A percentile compares a stretch with the other conserved stretches of the same genome.
Conservation (phyloP, 371 early-diverging fungal species). For the Dipsacomyces acuminosporus region DNA sequence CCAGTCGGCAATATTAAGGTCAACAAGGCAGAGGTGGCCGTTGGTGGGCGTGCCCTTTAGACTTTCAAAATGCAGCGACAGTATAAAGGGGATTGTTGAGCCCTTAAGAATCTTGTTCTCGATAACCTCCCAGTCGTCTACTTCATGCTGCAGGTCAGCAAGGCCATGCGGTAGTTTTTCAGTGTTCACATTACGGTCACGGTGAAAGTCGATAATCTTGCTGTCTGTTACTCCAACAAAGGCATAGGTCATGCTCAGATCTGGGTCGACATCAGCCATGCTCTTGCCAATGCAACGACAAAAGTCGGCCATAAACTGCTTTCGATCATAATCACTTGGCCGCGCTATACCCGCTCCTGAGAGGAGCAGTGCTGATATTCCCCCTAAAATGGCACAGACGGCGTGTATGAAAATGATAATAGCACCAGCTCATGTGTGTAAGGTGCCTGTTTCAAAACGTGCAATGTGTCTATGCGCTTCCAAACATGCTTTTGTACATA, state of each 20-base stretch:
- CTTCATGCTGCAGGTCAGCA: conserved; percentile 35
- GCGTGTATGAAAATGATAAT: neutral
- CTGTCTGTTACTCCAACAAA: conserved; percentile 40
- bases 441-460: too few relatives aligned
- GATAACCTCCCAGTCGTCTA: conserved; percentile 40
- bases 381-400: conserved; percentile 8
- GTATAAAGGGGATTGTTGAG: conserved; percentile 39
- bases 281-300: conserved; percentile 20
- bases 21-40: conserved; percentile 39
- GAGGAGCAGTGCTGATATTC: conserved; percentile 42
- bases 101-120: conserved; percentile 33
- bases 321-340: conserved; percentile 33
- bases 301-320: conserved; percentile 20
- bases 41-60: conserved; percentile 27
- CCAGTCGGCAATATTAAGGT: conserved; percentile 34
- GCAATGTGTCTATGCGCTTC: neutral
- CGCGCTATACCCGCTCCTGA: conserved; percentile 33
- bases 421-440: neutral
- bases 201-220: conserved; percentile 37
- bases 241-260: conserved; percentile 45
- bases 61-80: conserved; percentile 43
- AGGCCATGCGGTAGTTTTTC: conserved; percentile 27
- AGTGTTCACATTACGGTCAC: conserved; percentile 21
- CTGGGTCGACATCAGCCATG: conserved; percentile 34
- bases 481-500: conserved; percentile 6